Evolutionary conservation across 139 green algal genomes (phyloP).

Genomic region (Pleodorina starrii): DNA sequence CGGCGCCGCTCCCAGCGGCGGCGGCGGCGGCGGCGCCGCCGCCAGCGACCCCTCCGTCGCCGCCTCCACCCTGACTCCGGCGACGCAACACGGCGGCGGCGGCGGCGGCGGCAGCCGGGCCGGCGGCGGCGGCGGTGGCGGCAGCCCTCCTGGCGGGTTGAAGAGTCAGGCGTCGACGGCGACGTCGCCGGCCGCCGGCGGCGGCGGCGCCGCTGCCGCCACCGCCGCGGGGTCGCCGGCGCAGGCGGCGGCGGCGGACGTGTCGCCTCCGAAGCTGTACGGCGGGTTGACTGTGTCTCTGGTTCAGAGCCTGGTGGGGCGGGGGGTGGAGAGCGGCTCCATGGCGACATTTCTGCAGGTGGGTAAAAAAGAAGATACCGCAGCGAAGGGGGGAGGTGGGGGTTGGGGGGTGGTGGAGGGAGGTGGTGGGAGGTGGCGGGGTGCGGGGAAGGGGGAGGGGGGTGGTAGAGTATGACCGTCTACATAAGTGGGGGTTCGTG

Average conservation of each 20-base stretch:
- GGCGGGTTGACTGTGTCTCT: background rate
- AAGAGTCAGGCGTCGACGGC: background rate
- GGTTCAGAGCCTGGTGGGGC: slow-evolving; percentile 10
- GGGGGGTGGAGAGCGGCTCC: background rate
- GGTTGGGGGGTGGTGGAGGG: too few relatives aligned
- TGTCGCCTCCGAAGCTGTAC: background rate
- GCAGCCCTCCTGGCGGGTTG: background rate
- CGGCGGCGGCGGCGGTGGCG: background rate
- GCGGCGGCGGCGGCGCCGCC: background rate
- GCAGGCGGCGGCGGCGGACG: background rate
- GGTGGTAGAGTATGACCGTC: background rate
- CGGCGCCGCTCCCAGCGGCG: background rate
- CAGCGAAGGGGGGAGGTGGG: too few relatives aligned
- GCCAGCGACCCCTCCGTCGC: background rate
- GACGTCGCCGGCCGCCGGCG: too few relatives aligned
- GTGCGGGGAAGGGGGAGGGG: background rate
- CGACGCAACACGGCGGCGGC: background rate
- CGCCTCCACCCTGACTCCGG: background rate
- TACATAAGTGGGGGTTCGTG: too few relatives aligned
- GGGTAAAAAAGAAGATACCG: too few relatives aligned
- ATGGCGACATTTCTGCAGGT: slow-evolving; percentile 37
- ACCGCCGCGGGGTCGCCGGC: background rate
- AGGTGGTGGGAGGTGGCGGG: too few relatives aligned
- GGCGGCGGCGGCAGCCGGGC: background rate
- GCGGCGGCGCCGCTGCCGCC: background rate